Percentiles rank a stretch among this genome's conserved stretches.
Conservation (phyloP, 1,284 basidiomycete species). For the Marasmius tenuissimus region DNA sequence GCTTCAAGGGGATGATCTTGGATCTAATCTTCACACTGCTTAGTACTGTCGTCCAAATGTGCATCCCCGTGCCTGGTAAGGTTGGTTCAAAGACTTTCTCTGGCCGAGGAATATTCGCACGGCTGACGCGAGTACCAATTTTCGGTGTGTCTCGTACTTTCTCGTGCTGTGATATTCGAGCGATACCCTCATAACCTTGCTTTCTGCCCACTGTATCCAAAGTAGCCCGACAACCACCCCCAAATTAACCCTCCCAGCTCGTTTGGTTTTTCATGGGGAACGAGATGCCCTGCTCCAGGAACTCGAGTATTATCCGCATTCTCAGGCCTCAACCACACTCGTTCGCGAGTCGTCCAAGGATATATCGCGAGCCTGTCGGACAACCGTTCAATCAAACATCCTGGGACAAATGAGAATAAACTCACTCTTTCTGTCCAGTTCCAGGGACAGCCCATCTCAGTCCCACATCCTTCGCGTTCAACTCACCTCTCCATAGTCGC, state of each 20-base stretch:
- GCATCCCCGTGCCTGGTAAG: no score
- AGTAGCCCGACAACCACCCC: neutral
- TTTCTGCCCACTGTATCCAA: neutral
- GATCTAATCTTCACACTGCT: no score
- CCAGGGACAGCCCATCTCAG: conserved; percentile 64
- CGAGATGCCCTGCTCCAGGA: conserved; percentile 56
- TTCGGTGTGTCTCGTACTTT: no score
- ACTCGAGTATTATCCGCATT: conserved; percentile 64
- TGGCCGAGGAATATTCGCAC: no score
- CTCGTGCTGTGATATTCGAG: no score
- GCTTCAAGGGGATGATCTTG: no score
- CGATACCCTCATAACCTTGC: neutral
- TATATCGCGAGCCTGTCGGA: neutral
- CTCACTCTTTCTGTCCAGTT: conserved; percentile 29
- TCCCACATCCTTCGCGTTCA: conserved; percentile 46
- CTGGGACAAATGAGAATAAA: neutral
- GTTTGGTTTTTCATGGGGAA: conserved; percentile 44
- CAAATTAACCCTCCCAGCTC: conserved; percentile 29
- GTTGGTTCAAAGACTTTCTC: no score
- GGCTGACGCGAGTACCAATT: no score
- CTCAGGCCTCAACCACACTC: conserved; percentile 59
- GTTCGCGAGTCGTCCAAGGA: conserved; percentile 31
- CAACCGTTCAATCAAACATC: neutral
- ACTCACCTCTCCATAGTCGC: conserved; percentile 39
- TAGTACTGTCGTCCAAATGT: no score